Base-by-base conservation (phyloP, 805 yeast species). In the Wickerhamiella brachini region DNA sequence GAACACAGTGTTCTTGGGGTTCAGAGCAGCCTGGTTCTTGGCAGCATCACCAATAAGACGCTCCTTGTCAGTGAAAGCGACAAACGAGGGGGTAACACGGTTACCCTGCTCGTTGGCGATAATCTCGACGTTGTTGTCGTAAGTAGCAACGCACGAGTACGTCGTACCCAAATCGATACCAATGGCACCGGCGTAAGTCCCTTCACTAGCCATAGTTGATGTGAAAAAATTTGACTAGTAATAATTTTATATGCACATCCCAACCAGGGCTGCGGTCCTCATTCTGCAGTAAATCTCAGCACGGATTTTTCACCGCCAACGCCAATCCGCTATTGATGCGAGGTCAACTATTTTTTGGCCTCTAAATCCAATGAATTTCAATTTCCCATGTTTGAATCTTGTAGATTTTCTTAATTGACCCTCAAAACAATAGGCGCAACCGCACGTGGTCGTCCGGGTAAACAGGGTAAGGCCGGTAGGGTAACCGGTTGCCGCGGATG, bases 51-150 rank as follows among this genome's bases (percentile, higher is more conserved):
- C 96, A 62, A 88, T 88, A 64, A 88, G 77, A 74, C 96, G 83
- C 74, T 90, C 97, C 41, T 88, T 78, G 66, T 87, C 96, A 29
- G 95, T 87, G 79, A 89, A 89, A 49, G 95, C 96, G 56, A 90
- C 97, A 68, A 85, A 89, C 37, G 97, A 88, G 38, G 97, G 97
- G 18, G 97, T 89, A 56, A 95, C 89, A 77, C 97, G 85, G 78
- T 90, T 89, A 76, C 97, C 97, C 75, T 90, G 97, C 70, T 89
- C 96, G 67, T 89, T 89, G 63, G 97, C 96, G 64, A 89, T 80
- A 65, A 89, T 89, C 66, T 90, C 97, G 54, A 89, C 97, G 66
- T 85, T 94, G 63, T 84, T 83, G 48, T 82, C 68, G 68, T 77
- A 80, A 70, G 78, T 87, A 64, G 95, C 97, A 56, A 90, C 97